These are phyloP conservation scores for Starmera dryadoides DNA, from an alignment of 805 yeast species.

Conservation along the genomic window DNA sequence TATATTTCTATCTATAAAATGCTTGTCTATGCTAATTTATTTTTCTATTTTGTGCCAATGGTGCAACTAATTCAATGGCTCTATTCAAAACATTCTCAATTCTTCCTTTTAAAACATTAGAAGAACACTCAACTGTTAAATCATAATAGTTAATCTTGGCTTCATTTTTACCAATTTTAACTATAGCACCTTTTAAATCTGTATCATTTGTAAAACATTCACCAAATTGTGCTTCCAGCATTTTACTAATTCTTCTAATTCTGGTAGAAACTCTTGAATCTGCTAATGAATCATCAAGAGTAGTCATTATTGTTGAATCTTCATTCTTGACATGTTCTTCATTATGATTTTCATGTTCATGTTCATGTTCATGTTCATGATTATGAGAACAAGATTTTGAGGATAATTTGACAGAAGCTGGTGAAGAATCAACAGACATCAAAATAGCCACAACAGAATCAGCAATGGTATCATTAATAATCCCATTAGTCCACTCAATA, in stretches of 20 bases:
- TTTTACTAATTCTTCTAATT: constrained; percentile 46
- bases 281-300: constrained; percentile 18
- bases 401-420: constrained; percentile 87
- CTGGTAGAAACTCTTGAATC: constrained; percentile 31
- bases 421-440: constrained; percentile 88
- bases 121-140: constrained; percentile 63
- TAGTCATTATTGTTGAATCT: constrained; percentile 8
- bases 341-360: constrained; percentile 8
- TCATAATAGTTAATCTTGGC: constrained; percentile 63
- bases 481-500: constrained; percentile 86
- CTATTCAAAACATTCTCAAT: constrained; percentile 73
- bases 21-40: constrained; percentile 4
- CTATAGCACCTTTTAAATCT: constrained; percentile 40
- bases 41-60: constrained; percentile 45
- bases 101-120: constrained; percentile 73
- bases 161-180: constrained; percentile 66
- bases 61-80: constrained; percentile 78
- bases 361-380: constrained; percentile 19
- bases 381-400: constrained; percentile 49
- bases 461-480: constrained; percentile 88
- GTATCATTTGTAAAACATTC: constrained; percentile 46
- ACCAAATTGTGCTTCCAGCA: constrained; percentile 85
- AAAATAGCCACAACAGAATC: constrained; percentile 89
- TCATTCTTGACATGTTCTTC: constrained; percentile 10
- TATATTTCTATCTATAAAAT: too few species aligned